Base-by-base conservation (phyloP, 495 filamentous ascomycete genomes). In the Podospora fimiseda region DNA sequence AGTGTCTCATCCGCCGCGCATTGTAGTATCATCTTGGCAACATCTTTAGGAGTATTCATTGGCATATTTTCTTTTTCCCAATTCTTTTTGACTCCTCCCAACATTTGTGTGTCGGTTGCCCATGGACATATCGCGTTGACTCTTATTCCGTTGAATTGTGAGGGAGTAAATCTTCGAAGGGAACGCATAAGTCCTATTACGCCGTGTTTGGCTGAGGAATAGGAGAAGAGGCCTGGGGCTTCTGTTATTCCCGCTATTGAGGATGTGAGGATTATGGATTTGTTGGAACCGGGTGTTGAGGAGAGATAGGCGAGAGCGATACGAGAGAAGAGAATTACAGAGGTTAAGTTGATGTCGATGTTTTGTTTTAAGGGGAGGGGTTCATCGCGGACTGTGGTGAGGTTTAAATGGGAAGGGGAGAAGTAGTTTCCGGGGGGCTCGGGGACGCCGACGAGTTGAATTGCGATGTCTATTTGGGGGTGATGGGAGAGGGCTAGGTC, bases 111-210 rank as follows among this genome's bases (percentile, higher is more conserved):
- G 40, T 70, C 59, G 2, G 75, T 78, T 61, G 76, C 73, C 77
- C 76, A 80, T 1, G 79, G 79, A 55, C 77, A 80, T 48, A 80
- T 68, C 13, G 73, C 71, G 56, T 80, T 82, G 51, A 74, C 69
- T 18, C 79, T 71, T 18, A 80, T 61, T 33, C 64, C 59, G 55
- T 74, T n/a, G n/a, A n/a, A 69, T 0, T 68, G 62, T 0, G 60
- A 59, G 3, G 69, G 65, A 36, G 75, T 58, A 55, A 70, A 74
- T 21, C 50, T 61, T 41, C 72, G 67, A 13, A 78, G 61, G 19
- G 74, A 69, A 16, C 76, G 69, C 70, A 78, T 74, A 2, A 78
- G 67, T 0, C 75, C 77, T 6, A 73, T 60, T 6, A 80, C 69
- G 22, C 75, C 77, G 41, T 77, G 72, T 58, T 80, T 78, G 16